Evolutionary conservation across 352 stramenopile species (phyloP).

Genomic region (Thraustochytrium sp.): DNA sequence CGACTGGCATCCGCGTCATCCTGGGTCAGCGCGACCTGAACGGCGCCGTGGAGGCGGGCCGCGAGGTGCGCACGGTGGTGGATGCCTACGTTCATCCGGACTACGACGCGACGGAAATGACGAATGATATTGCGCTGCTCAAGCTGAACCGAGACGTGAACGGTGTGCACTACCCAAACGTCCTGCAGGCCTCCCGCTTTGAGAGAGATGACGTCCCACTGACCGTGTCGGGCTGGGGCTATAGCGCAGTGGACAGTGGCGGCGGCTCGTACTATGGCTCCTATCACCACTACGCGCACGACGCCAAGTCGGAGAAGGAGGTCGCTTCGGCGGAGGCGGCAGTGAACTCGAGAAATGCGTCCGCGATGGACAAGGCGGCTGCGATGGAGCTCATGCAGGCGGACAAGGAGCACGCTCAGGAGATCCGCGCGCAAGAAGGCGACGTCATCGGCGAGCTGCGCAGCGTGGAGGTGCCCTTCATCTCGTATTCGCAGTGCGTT

Average conservation of each 20-base stretch:
- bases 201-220: constrained; percentile 56
- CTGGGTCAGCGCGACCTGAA: constrained; percentile 30
- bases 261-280: too few relatives aligned
- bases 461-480: neutral
- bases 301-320: neutral
- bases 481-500: neutral
- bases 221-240: constrained; percentile 54
- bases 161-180: constrained; percentile 59
- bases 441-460: neutral
- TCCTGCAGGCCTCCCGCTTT: constrained; percentile 20
- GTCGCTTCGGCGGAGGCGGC: neutral
- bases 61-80: constrained; percentile 51
- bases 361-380: neutral
- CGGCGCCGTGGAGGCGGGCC: constrained; percentile 54
- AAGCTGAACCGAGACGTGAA: constrained; percentile 56
- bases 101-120: constrained; percentile 52
- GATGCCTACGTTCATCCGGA: constrained; percentile 58
- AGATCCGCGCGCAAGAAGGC: neutral
- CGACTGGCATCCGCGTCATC: neutral
- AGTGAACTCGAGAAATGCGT: neutral
- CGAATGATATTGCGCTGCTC: constrained; percentile 62
- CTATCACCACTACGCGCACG: neutral
- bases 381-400: neutral
- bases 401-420: neutral
- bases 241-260: too few relatives aligned